Evolutionary conservation across 208 protist genomes (phyloP).

Genomic region (Trypanosoma platydactyli): DNA sequence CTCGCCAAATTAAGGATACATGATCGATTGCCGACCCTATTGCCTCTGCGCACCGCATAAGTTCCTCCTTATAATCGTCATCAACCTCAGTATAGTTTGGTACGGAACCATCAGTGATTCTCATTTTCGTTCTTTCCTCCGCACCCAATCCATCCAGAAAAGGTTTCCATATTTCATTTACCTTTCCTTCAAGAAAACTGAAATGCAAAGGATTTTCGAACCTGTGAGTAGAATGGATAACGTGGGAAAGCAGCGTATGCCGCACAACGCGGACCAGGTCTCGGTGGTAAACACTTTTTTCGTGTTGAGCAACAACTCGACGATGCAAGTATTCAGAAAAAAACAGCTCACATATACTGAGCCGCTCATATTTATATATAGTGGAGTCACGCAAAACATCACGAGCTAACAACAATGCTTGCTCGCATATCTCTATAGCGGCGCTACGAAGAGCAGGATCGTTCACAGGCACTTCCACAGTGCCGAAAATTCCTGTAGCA

Average conservation of each 20-base stretch:
- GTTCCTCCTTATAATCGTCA: background rate
- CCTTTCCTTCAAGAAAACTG: conserved; percentile 9
- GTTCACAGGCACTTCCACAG: conserved; percentile 14
- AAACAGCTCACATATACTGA: conserved; percentile 15
- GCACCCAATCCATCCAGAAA: background rate
- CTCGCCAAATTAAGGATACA: conserved; percentile 13
- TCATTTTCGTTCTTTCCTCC: background rate
- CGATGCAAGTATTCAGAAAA: conserved; percentile 27
- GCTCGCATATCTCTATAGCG: conserved; percentile 20
- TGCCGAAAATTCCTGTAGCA: conserved; percentile 22
- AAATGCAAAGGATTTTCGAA: background rate
- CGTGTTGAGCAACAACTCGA: conserved; percentile 1
- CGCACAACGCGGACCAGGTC: conserved; percentile 17
- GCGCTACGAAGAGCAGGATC: conserved; percentile 3
- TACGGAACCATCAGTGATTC: background rate
- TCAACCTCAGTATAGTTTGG: background rate
- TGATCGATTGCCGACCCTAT: conserved; percentile 6
- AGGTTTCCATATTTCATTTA: background rate
- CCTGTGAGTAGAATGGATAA: background rate
- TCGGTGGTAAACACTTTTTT: conserved; percentile 9
- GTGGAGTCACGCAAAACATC: background rate
- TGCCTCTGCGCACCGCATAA: conserved; percentile 1
- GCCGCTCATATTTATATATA: background rate
- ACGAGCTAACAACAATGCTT: conserved; percentile 2
- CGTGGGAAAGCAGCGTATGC: conserved; percentile 14